Evolutionary conservation across 192 early-diverging fungal species (phyloP).

Genomic region (Rhizoclosmatium globosum): DNA sequence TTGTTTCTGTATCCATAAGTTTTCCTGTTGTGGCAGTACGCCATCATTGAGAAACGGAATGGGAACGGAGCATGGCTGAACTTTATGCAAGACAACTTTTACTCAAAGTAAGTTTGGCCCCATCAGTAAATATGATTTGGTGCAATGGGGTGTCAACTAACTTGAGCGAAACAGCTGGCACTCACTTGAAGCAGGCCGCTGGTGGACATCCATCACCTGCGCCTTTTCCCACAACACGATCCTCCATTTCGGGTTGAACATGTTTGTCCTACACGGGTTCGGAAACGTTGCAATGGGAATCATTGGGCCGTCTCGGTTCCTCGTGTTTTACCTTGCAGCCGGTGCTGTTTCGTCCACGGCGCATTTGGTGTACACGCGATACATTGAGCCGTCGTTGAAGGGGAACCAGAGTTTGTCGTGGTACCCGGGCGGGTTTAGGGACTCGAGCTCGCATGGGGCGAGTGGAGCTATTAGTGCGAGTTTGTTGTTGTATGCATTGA

Average conservation of each 20-base stretch:
- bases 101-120: conserved; percentile 24
- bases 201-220: conserved; percentile 49
- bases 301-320: conserved; percentile 41
- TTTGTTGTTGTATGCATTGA: conserved; percentile 42
- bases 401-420: not conserved
- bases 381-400: conserved; percentile 24
- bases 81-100: conserved; percentile 49
- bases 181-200: conserved; percentile 33
- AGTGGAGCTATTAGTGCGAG: conserved; percentile 42
- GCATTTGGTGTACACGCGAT: conserved; percentile 38
- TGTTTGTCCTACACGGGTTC: conserved; percentile 55
- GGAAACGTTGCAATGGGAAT: conserved; percentile 38
- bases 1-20: conserved; percentile 18
- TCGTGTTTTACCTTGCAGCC: conserved; percentile 47
- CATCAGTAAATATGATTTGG: too few relatives aligned
- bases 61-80: conserved; percentile 18
- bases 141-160: not conserved
- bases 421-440: not conserved
- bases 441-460: conserved; percentile 42
- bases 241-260: conserved; percentile 49
- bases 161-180: conserved; percentile 20
- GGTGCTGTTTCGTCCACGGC: conserved; percentile 36
- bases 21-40: conserved; percentile 48
- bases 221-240: conserved; percentile 46
- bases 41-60: conserved; percentile 24